These are phyloP conservation scores for Fusarium cicatricum DNA, from an alignment of 2,329 filamentous ascomycete species.

Conservation along the genomic window DNA sequence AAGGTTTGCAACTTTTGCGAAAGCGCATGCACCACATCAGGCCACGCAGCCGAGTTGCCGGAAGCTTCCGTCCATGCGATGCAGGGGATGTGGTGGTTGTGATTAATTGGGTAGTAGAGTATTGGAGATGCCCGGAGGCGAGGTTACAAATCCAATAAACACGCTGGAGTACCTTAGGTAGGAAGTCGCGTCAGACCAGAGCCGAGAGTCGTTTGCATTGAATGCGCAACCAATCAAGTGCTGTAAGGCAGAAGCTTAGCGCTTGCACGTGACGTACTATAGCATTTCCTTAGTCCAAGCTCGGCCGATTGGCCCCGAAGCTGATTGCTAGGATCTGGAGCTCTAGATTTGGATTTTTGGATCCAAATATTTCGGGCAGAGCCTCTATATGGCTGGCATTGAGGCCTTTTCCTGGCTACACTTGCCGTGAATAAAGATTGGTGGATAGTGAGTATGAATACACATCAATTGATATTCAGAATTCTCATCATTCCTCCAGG, in stretches of 20 bases:
- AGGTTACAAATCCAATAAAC: constrained; percentile 8
- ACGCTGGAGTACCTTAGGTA: neutral
- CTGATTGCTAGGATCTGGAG: constrained; percentile 16
- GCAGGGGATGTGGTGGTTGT: neutral
- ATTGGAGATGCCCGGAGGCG: neutral
- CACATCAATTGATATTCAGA: constrained; percentile 9
- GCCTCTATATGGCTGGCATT: constrained; percentile 6
- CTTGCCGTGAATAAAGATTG: neutral
- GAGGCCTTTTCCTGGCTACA: neutral
- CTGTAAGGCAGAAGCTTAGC: neutral
- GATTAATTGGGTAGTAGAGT: neutral
- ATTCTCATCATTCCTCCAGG: constrained; percentile 18
- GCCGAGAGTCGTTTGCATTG: constrained; percentile 3
- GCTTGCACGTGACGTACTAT: constrained; percentile 22
- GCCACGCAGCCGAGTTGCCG: constrained; percentile 8
- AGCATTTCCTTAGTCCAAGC: neutral
- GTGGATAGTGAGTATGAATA: constrained; percentile 21
- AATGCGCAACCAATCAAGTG: constrained; percentile 35
- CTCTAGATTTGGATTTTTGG: constrained; percentile 20
- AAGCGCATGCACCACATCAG: neutral
- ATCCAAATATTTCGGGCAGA: constrained; percentile 9
- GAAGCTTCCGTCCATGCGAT: constrained; percentile 7
- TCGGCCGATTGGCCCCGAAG: constrained; percentile 3
- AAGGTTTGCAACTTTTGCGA: neutral
- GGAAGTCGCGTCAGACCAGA: constrained; percentile 20